phyloP scores from a whole-genome alignment of 192 early-diverging fungal species.

The Neocallimastix lanati region DNA sequence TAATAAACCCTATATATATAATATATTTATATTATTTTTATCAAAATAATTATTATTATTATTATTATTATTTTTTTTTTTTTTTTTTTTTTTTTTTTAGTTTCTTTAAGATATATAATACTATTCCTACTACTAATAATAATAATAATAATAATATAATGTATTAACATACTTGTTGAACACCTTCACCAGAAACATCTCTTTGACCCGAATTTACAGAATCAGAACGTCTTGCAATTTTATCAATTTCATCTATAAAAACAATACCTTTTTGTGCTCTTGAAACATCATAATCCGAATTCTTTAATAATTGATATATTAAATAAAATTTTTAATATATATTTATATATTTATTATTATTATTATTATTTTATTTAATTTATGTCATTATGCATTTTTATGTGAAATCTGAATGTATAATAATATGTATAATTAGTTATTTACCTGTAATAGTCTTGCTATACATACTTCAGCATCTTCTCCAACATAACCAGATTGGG shows the following conservation, averaged over 20 bases:
- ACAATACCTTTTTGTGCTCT: constrained; percentile 72
- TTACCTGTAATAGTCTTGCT: constrained; percentile 56
- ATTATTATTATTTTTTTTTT: too few relatives aligned
- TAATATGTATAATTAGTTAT: not conserved
- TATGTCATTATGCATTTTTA: too few relatives aligned
- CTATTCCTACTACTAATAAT: too few relatives aligned
- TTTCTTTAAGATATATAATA: too few relatives aligned
- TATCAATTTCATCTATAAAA: constrained; percentile 88
- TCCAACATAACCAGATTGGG: constrained; percentile 78
- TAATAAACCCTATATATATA: constrained; percentile 16
- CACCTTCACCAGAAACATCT: constrained; percentile 85
- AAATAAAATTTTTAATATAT: too few relatives aligned
- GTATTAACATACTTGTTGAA: constrained; percentile 56
- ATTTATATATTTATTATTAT: too few relatives aligned
- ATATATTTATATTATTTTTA: too few relatives aligned
- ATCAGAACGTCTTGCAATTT: constrained; percentile 65
- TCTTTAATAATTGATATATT: constrained; percentile 16
- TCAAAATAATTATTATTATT: too few relatives aligned
- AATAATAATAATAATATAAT: too few relatives aligned
- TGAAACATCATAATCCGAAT: constrained; percentile 69
- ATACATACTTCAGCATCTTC: constrained; percentile 81
- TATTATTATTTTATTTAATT: too few relatives aligned
- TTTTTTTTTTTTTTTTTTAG: too few relatives aligned
- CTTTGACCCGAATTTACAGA: constrained; percentile 13
- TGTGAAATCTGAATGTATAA: too few relatives aligned